Percentiles rank a stretch among this genome's conserved stretches.
phyloP scores from a whole-genome alignment of 257 asterid genomes.

The Solanum ossicruentum region DNA sequence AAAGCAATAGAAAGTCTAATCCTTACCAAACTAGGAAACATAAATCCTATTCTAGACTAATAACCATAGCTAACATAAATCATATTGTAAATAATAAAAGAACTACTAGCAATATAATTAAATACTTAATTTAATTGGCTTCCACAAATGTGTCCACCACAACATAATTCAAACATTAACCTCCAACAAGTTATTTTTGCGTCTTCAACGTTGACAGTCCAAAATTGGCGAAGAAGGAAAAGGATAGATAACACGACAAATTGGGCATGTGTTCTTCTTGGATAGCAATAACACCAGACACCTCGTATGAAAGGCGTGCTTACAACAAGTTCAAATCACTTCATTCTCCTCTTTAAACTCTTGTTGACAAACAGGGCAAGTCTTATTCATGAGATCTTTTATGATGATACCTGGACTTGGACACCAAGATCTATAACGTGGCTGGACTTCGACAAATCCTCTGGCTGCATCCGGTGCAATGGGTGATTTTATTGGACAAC shows the following conservation, averaged over 20 bases:
- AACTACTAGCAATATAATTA: no score
- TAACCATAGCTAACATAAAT: no score
- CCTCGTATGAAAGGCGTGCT: not conserved
- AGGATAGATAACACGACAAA: not conserved
- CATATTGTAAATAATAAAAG: no score
- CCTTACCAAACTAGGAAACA: no score
- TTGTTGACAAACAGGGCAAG: not conserved
- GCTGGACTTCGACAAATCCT: not conserved
- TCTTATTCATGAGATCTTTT: not conserved
- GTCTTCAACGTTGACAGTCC: not conserved
- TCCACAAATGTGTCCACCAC: no score
- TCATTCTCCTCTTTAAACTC: not conserved
- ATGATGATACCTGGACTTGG: not conserved
- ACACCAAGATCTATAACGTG: not conserved
- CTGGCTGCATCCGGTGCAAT: not conserved
- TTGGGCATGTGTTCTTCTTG: not conserved
- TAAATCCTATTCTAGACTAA: no score
- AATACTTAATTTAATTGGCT: no score
- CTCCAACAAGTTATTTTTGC: not conserved
- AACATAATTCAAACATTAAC: not conserved
- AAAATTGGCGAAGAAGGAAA: not conserved
- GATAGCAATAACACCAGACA: not conserved
- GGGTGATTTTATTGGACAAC: not conserved
- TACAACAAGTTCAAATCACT: not conserved
- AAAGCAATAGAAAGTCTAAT: no score